These are phyloP conservation scores for Salvia hispanica DNA, from an alignment of 257 asterid genomes.

Conservation along the genomic window DNA sequence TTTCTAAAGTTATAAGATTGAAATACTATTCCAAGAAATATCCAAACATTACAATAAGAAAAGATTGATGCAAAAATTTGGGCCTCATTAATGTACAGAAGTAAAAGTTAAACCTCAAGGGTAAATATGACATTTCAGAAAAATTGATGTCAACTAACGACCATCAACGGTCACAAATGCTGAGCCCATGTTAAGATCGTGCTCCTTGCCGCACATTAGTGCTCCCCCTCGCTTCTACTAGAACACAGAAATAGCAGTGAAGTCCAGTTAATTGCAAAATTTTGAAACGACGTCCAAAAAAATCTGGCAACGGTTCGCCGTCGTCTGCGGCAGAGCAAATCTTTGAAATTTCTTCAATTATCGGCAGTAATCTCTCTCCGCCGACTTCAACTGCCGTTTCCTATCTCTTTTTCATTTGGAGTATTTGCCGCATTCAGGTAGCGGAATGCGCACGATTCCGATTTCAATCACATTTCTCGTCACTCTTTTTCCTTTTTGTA, in stretches of 20 bases:
- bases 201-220: constrained; percentile 31
- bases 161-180: constrained; percentile 20
- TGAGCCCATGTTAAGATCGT: constrained; percentile 18
- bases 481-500: background rate
- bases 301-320: constrained; percentile 51
- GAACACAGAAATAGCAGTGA: constrained; percentile 25
- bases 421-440: constrained; percentile 31
- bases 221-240: constrained; percentile 7
- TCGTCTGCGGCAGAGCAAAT: constrained; percentile 42
- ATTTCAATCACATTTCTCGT: constrained; percentile 4
- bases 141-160: background rate
- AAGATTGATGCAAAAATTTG: too few species aligned
- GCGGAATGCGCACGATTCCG: background rate
- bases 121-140: background rate
- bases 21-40: too few species aligned
- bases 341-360: constrained; percentile 10
- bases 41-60: too few species aligned
- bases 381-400: constrained; percentile 37
- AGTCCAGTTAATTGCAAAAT: background rate
- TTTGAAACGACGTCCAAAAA: constrained; percentile 30
- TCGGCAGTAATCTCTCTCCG: constrained; percentile 10
- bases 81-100: too few species aligned
- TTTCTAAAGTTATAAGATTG: too few species aligned
- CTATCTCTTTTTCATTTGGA: constrained; percentile 9
- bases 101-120: too few species aligned